Base-by-base conservation (phyloP, 2,329 filamentous ascomycete species). In the Arthroderma uncinatum region DNA sequence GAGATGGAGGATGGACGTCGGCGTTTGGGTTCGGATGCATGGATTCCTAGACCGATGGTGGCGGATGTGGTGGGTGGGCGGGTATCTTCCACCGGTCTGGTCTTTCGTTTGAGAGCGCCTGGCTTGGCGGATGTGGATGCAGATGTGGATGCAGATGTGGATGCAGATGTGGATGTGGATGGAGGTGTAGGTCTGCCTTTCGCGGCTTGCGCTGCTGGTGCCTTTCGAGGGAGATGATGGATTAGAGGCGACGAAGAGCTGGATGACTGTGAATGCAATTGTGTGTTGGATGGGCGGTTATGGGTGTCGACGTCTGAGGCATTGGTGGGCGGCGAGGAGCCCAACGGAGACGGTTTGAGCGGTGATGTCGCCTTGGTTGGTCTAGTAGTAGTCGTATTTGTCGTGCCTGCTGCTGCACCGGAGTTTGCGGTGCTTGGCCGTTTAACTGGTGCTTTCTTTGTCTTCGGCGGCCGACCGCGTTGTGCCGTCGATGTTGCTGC, bases 291-390 rank as follows among this genome's bases (percentile, higher is more conserved):
- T 48, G 72, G 71, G 40, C 70, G 69, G 53, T 61, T 68, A 61
- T 71, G 70, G 64, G 77, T 71, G 60, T 79, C 73, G 57, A 79
- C 71, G 64, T 84, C 80, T 19, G 81, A 83, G 28, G 79, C 78
- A 65, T 82, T 83, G 59, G 81, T 77, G 4, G 81, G 81, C 21
- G 80, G 80, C 1, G 82, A 83, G 5, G 79, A 80, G 8, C 79
- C 81, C 9, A 84, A 76, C 10, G 81, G 81, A 14, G 82, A 84
- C 1, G 81, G 81, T 55, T 83, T 83, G 64, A 78, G 79, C 1
- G 82, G 80, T 42, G 79, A 81, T 59, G 74, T 82, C 21, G 70
- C 73, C 53, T 63, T 70, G 23, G 37, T 19, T 19, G 36, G 53
- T 14, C 36, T 19, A n/a, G 36, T 37, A 57, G 67, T 73, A 68